A percentile compares a stretch with the other conserved stretches of the same genome.
Evolutionary conservation across 202 grass and related monocot genomes (phyloP).

Genomic region (Carex sylvatica): DNA sequence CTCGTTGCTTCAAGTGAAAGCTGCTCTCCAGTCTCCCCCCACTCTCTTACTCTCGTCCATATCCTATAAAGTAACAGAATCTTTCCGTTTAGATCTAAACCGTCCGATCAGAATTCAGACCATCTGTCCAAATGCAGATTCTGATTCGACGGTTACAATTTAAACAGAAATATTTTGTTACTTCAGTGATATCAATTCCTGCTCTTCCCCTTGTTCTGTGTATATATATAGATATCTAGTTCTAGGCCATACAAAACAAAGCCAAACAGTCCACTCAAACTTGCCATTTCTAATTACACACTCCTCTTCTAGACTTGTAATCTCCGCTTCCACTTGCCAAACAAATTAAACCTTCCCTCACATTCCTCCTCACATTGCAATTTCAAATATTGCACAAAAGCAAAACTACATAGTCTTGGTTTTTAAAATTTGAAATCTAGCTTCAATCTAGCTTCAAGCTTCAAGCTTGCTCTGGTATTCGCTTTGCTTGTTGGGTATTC

Average conservation of each 20-base stretch:
- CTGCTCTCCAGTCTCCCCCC: no score
- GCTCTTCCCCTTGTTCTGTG: not conserved
- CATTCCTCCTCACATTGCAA: not conserved
- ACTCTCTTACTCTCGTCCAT: no score
- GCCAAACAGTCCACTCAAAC: not conserved
- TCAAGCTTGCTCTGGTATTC: not conserved
- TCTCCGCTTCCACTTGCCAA: not conserved
- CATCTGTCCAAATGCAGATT: not conserved
- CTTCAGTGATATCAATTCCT: no score
- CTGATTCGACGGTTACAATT: not conserved
- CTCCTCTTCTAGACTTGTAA: not conserved
- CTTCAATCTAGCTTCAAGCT: not conserved
- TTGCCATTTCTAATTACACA: not conserved
- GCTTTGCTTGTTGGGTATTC: not conserved
- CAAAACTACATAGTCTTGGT: not conserved
- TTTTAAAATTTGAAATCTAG: constrained; percentile 19
- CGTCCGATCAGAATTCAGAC: not conserved
- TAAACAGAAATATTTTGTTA: no score
- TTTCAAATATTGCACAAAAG: not conserved
- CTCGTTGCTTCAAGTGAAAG: no score
- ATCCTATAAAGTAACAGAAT: no score
- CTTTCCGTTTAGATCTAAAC: no score
- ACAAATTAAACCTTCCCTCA: not conserved
- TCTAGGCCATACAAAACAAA: not conserved
- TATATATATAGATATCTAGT: not conserved